phyloP scores from a whole-genome alignment of 108 stramenopile genomes.

The Pseudonitzschia multiseries region DNA sequence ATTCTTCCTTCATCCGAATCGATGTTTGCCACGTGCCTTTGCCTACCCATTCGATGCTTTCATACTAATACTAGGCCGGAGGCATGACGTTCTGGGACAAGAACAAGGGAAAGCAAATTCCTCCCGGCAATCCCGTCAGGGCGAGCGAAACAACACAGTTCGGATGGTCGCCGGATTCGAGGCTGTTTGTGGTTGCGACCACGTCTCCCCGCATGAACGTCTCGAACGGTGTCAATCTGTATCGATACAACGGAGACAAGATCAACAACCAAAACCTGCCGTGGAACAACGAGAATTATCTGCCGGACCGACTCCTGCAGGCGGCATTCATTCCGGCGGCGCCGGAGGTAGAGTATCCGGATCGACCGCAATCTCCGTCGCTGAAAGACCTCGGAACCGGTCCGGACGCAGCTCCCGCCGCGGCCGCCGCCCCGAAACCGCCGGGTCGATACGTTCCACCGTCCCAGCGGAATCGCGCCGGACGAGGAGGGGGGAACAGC shows the following conservation, averaged over 20 bases:
- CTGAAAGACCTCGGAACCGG: constrained; percentile 33
- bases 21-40: too few species aligned
- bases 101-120: constrained; percentile 81
- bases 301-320: constrained; percentile 65
- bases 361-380: constrained; percentile 84
- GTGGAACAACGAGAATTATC: constrained; percentile 77
- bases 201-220: constrained; percentile 98
- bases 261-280: constrained; percentile 46
- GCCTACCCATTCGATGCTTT: too few species aligned
- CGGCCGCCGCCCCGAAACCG: constrained; percentile 46
- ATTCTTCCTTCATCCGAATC: too few species aligned
- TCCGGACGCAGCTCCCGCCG: constrained; percentile 25
- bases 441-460: constrained; percentile 74
- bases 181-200: constrained; percentile 88
- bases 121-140: constrained; percentile 44
- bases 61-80: too few species aligned
- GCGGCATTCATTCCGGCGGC: constrained; percentile 68
- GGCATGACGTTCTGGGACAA: constrained; percentile 98
- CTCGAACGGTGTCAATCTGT: constrained; percentile 90
- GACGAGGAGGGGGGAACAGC: constrained; percentile 47
- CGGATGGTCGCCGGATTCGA: constrained; percentile 92
- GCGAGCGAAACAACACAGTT: constrained; percentile 68
- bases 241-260: constrained; percentile 82
- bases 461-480: constrained; percentile 52
- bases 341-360: constrained; percentile 57